A percentile compares a stretch with the other conserved stretches of the same genome.
These are phyloP conservation scores for Rachicladosporium sp. DNA, from an alignment of 2,329 filamentous ascomycete species.

Conservation along the genomic window DNA sequence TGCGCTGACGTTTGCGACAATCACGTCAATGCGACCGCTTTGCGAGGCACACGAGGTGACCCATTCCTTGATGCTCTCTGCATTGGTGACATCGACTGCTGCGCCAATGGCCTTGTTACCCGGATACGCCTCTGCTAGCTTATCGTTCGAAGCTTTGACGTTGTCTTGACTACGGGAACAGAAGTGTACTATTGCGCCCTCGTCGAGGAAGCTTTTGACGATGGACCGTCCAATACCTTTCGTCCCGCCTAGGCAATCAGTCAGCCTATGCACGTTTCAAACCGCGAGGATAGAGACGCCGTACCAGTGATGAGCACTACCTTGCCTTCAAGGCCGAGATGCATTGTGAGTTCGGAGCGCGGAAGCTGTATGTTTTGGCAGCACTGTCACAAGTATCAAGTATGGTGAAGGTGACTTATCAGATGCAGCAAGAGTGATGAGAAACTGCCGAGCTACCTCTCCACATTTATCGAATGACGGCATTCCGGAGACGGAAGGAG, in stretches of 20 bases:
- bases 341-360: constrained; percentile 14
- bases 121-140: constrained; percentile 11
- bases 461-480: too few species aligned
- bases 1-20: constrained; percentile 21
- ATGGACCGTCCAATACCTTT: constrained; percentile 21
- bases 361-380: too few species aligned
- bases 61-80: constrained; percentile 12
- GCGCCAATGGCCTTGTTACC: constrained; percentile 12
- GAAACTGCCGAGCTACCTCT: too few species aligned
- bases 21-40: constrained; percentile 17
- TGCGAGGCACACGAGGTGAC: constrained; percentile 12
- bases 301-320: constrained; percentile 25
- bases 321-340: constrained; percentile 24
- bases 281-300: background rate
- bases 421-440: too few species aligned
- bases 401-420: too few species aligned
- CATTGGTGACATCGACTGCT: constrained; percentile 17
- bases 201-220: constrained; percentile 16
- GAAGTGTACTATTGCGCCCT: constrained; percentile 22
- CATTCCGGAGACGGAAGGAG: too few species aligned
- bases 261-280: background rate
- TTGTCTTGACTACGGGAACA: constrained; percentile 17
- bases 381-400: too few species aligned
- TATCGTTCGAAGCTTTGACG: constrained; percentile 9
- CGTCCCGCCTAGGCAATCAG: constrained; percentile 16